Conservation (phyloP, 805 yeast species). For the Candida hispaniensis region DNA sequence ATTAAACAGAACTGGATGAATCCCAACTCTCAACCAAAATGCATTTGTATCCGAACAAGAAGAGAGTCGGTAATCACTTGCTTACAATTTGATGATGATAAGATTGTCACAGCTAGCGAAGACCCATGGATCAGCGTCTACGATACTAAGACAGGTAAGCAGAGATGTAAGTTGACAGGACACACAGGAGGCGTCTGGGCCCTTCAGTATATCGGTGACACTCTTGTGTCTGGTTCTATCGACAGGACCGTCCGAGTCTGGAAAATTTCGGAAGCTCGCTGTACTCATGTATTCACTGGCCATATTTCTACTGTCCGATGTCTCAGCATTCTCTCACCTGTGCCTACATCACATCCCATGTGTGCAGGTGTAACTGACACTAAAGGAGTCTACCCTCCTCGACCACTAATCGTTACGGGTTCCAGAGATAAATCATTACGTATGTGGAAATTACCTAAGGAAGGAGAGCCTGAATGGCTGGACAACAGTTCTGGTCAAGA, state of each 20-base stretch:
- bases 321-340: constrained; percentile 68
- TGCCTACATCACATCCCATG: constrained; percentile 19
- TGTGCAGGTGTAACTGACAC: constrained; percentile 41
- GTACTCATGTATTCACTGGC: constrained; percentile 86
- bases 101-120: constrained; percentile 87
- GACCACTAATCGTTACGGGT: constrained; percentile 73
- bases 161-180: constrained; percentile 55
- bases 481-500: constrained; percentile 27
- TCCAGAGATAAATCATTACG: constrained; percentile 78
- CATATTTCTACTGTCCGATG: constrained; percentile 92
- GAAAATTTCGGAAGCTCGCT: constrained; percentile 74
- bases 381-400: constrained; percentile 45
- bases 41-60: constrained; percentile 59
- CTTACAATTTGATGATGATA: constrained; percentile 82
- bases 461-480: constrained; percentile 31
- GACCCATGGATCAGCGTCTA: constrained; percentile 74
- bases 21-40: constrained; percentile 55
- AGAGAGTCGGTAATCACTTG: constrained; percentile 78
- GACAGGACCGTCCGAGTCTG: constrained; percentile 91
- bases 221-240: constrained; percentile 86
- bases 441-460: constrained; percentile 69
- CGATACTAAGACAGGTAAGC: constrained; percentile 60
- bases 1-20: constrained; percentile 72
- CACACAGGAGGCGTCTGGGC: constrained; percentile 99
- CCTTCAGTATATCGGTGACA: constrained; percentile 66